Base-by-base conservation (phyloP, 345 rosid genomes). In the Reutealis trisperma region DNA sequence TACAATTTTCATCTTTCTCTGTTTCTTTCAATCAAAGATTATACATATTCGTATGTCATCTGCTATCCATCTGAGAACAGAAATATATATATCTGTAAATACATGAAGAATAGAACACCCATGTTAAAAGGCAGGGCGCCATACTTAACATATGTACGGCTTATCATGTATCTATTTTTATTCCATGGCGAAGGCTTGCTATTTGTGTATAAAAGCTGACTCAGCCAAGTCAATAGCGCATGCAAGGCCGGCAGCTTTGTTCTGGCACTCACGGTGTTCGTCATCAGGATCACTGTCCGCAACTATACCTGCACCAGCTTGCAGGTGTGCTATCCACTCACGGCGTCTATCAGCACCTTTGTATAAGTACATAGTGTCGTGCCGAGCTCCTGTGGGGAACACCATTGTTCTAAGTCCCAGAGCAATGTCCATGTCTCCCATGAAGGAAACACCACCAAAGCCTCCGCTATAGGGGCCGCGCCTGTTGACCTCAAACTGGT, bases 391-490 rank as follows among this genome's bases (percentile, higher is more conserved):
- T 0, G 98, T 90, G 0, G 95, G 90, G 87, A 95, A 93, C 18
- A 95, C 89, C 0, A 95, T 89, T 1, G 99, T 95, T 78, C 98
- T 83, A 2, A 93, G 90, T n/a, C 91, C 83, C 72, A 95, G 73
- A 0, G 98, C 96, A 8, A 95, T 87, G 85, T 95, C 98, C 97
- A 93, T 85, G 73, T 90, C 92, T 0, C 99, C 97, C 0, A 86
- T 81, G 76, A 90, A 95, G 18, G 99, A 95, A 14, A 95, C 25
- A 12, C 87, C 90, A 3, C 97, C 97, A 2, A 95, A 87, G 24
- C 99, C 98, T 0, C 99, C 98, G n/a, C 97, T 90, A 77, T 90
- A 95, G 2, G 98, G 98, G 61, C 99, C 98, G 0, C 99, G 94
- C 60, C 92, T 82, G 0, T 86, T 84, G n/a, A 83, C 87, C 84